Conservation (phyloP, 306 rosid genomes). For the Trifolium pratense region DNA sequence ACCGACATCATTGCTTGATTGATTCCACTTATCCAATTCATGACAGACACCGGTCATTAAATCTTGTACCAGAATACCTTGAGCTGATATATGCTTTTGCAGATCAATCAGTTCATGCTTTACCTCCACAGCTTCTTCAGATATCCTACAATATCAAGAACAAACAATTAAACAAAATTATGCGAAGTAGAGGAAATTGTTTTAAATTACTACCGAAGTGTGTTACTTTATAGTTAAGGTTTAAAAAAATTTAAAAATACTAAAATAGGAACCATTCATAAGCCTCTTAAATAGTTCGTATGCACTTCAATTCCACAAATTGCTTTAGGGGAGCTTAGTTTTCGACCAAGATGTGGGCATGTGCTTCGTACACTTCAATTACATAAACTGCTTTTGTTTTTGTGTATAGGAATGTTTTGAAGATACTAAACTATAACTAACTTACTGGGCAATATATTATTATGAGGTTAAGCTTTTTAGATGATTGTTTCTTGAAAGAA, state of each 20-base stretch:
- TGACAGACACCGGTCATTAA: slow-evolving; percentile 90
- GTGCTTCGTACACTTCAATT: slow-evolving; percentile 30
- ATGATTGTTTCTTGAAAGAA: slow-evolving; percentile 17
- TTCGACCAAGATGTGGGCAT: background rate
- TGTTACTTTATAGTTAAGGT: slow-evolving; percentile 22
- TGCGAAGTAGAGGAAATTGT: slow-evolving; percentile 16
- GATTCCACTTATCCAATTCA: slow-evolving; percentile 86
- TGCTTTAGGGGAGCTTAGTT: slow-evolving; percentile 18
- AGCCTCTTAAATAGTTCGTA: slow-evolving; percentile 1
- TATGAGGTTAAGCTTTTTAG: slow-evolving; percentile 21
- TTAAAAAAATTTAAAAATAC: slow-evolving; percentile 24
- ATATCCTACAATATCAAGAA: slow-evolving; percentile 65
- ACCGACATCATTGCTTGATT: slow-evolving; percentile 46
- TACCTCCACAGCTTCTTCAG: slow-evolving; percentile 96
- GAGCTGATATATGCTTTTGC: slow-evolving; percentile 84
- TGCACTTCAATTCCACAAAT: background rate
- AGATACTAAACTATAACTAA: slow-evolving; percentile 16
- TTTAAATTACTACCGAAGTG: slow-evolving; percentile 1
- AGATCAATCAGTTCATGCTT: slow-evolving; percentile 90
- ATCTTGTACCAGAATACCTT: slow-evolving; percentile 92
- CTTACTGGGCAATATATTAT: slow-evolving; percentile 18
- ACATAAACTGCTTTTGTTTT: background rate
- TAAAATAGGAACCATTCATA: slow-evolving; percentile 25
- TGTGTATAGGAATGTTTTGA: background rate
- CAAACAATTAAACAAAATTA: slow-evolving; percentile 19